phyloP scores from a whole-genome alignment of 345 rosid genomes.

The Carallia pectinifolia region DNA sequence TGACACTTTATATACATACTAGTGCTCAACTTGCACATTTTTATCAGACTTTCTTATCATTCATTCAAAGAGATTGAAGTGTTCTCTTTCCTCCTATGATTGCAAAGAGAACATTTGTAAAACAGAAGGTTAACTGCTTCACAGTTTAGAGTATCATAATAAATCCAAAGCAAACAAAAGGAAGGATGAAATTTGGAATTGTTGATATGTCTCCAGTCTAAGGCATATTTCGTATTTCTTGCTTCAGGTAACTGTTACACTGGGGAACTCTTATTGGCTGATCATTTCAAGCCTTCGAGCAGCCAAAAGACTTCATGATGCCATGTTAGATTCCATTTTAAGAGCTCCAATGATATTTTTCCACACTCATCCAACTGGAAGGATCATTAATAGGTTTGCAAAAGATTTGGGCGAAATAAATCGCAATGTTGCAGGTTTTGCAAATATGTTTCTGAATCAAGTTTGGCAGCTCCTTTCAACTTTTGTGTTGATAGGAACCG shows the following conservation, averaged over 20 bases:
- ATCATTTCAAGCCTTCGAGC: conserved; percentile 80
- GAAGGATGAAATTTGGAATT: neutral
- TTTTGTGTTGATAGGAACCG: conserved; percentile 81
- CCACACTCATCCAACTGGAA: conserved; percentile 91
- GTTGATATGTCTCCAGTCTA: neutral
- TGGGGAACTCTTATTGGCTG: conserved; percentile 86
- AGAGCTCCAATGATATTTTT: conserved; percentile 97
- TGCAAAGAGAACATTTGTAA: neutral
- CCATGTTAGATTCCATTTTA: conserved; percentile 82
- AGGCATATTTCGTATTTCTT: conserved; percentile 10
- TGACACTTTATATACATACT: conserved; percentile 5
- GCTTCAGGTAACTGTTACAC: conserved; percentile 76
- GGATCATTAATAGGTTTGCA: conserved; percentile 94
- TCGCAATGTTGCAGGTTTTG: conserved; percentile 62
- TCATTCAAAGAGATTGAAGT: neutral
- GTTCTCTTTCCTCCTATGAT: neutral
- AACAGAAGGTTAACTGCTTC: too few relatives aligned
- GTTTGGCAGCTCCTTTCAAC: conserved; percentile 90
- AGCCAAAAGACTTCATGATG: conserved; percentile 85
- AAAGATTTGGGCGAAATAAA: conserved; percentile 97
- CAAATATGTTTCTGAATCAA: conserved; percentile 76
- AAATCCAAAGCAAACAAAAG: neutral
- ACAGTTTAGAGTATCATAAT: too few relatives aligned
- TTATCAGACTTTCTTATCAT: neutral
- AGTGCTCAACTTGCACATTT: neutral